Base-by-base conservation (phyloP, 2,329 filamentous ascomycete genomes). In the Hypoxylon sp. region DNA sequence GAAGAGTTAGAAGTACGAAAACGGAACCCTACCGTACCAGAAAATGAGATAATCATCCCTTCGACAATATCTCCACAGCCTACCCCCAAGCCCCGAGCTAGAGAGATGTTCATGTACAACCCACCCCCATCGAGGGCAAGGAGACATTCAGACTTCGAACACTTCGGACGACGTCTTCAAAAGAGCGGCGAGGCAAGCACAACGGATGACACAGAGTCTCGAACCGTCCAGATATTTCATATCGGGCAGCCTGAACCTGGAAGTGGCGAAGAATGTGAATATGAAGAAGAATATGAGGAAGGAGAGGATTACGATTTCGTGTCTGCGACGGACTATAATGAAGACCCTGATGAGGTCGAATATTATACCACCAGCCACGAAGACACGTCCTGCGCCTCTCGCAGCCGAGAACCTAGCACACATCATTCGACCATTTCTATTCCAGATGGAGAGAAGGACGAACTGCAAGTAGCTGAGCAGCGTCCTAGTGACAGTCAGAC, bases 111-210 rank as follows among this genome's bases (percentile, higher is more conserved):
- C 10, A 14, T 5, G 2, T 63, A 68, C 30, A 45, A 34, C n/a
- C 43, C 45, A 13, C 38, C 13, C 1, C 11, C 50, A 10, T 9
- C 19, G 32, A 68, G 63, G 11, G 67, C 65, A 49, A 73, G 74
- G 48, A 64, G 55, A 13, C 25, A 50, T 23, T 72, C 67, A 0
- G 64, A 73, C 32, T 76, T 76, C 36, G 71, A 73, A 45, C 74
- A 71, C 7, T 74, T 76, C 25, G 71, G 73, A 7, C 62, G 49
- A 46, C 56, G 34, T 4, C 41, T 62, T n/a, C 43, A 55, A 23
- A 53, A 51, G 10, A 38, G 5, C 2, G 43, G 17, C 45, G 32
- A 17, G 13, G 7, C 14, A 41, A 48, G 25, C 9, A 36, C 19
- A 34, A 49, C 46, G 3, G 28, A 1, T 13, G 23, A 59, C 5